phyloP scores from a whole-genome alignment of 441 rosid genomes.

The Syzygium malaccense region DNA sequence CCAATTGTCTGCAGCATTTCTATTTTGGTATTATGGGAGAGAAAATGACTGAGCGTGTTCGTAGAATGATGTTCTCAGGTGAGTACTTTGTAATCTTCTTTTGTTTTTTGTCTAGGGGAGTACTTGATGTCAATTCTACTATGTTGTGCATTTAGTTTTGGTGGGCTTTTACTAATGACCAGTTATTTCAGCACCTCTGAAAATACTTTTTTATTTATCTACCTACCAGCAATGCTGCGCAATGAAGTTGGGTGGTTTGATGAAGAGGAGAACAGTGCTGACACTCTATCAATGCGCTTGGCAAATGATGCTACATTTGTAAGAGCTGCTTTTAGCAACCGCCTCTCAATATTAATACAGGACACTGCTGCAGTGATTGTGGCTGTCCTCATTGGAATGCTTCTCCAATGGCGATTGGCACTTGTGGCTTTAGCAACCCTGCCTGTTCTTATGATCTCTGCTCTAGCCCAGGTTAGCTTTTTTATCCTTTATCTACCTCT shows the following conservation, averaged over 20 bases:
- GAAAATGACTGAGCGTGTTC: conserved; percentile 97
- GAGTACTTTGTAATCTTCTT: neutral
- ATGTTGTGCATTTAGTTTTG: neutral
- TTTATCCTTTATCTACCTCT: conserved; percentile 6
- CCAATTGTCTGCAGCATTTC: conserved; percentile 95
- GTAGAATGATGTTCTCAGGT: conserved; percentile 99
- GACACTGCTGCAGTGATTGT: conserved; percentile 86
- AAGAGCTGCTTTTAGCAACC: conserved; percentile 92
- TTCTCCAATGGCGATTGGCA: conserved; percentile 87
- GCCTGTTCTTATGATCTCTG: conserved; percentile 84
- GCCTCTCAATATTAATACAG: conserved; percentile 92
- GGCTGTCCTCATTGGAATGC: conserved; percentile 80
- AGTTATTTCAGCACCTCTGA: neutral
- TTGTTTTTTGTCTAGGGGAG: neutral
- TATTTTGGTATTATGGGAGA: conserved; percentile 99
- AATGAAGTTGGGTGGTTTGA: conserved; percentile 99
- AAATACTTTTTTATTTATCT: neutral
- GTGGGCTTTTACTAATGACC: neutral
- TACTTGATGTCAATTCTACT: neutral
- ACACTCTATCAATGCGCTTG: conserved; percentile 91
- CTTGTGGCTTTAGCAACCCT: conserved; percentile 92
- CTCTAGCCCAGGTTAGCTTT: conserved; percentile 88
- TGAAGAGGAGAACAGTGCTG: conserved; percentile 95
- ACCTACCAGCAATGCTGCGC: conserved; percentile 82
- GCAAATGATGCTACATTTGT: conserved; percentile 99